Evolutionary conservation across 495 filamentous ascomycete species (phyloP).

Genomic region (Penicillium simplicissimum): DNA sequence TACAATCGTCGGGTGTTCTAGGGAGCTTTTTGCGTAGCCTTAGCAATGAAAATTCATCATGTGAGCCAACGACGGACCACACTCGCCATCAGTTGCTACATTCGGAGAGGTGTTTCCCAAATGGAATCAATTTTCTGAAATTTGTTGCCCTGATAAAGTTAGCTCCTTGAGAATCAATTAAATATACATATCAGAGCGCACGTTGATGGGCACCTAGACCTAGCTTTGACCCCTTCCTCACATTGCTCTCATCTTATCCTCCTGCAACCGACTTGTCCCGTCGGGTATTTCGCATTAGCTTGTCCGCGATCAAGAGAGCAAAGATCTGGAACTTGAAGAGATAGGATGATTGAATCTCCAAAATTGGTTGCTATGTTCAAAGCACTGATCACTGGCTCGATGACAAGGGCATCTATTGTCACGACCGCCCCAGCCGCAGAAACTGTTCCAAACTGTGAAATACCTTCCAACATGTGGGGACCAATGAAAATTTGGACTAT

Average conservation of each 20-base stretch:
- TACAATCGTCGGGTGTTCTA: neutral
- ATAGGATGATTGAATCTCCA: neutral
- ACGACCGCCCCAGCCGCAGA: neutral
- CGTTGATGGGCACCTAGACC: too few species aligned
- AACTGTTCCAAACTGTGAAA: neutral
- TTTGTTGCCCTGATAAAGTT: neutral
- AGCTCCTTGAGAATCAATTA: neutral
- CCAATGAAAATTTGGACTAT: constrained; percentile 13
- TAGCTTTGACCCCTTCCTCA: neutral
- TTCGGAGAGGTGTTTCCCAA: neutral
- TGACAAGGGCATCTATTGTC: neutral
- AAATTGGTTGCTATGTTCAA: neutral
- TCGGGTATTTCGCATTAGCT: neutral
- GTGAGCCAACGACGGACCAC: neutral
- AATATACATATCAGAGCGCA: neutral
- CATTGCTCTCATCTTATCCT: too few species aligned
- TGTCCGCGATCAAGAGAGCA: neutral
- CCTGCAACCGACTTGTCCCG: too few species aligned
- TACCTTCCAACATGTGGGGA: neutral
- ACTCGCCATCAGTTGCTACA: neutral
- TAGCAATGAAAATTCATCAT: neutral
- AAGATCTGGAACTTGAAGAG: neutral
- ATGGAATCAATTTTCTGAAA: neutral
- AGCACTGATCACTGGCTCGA: neutral
- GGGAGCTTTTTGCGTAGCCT: neutral